A percentile compares a stretch with the other conserved stretches of the same genome.
These are phyloP conservation scores for Aspergillus ibericus DNA, from an alignment of 2,329 filamentous ascomycete species.

Conservation along the genomic window DNA sequence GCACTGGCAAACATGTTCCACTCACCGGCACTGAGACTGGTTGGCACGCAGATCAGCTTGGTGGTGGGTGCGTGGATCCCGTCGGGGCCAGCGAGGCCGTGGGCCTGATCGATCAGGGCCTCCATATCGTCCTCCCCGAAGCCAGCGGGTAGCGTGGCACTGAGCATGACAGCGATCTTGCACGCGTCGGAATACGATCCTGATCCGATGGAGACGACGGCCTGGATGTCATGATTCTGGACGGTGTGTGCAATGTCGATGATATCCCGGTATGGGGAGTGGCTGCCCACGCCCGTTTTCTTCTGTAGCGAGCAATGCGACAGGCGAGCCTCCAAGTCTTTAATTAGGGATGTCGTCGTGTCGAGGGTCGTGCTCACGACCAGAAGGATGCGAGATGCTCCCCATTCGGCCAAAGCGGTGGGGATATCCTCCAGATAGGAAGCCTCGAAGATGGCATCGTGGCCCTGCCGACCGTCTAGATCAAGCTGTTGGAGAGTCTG, in stretches of 20 bases:
- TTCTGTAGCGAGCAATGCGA: constrained; percentile 1
- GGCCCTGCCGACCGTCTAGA: not conserved
- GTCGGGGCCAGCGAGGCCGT: not conserved
- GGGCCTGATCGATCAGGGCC: constrained; percentile 1
- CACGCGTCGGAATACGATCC: constrained; percentile 1
- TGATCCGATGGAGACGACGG: not conserved
- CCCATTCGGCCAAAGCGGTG: not conserved
- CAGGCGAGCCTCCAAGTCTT: not conserved
- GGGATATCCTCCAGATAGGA: constrained; percentile 1
- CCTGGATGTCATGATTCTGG: not conserved
- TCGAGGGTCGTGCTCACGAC: constrained; percentile 5
- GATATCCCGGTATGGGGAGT: constrained; percentile 2
- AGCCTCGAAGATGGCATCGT: constrained; percentile 3
- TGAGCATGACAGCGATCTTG: constrained; percentile 6
- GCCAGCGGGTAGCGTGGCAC: not conserved
- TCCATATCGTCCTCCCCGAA: not conserved
- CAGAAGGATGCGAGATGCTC: not conserved
- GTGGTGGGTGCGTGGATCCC: not conserved
- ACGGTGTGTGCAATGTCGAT: constrained; percentile 1
- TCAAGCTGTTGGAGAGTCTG: constrained; percentile 1
- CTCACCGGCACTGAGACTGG: constrained; percentile 1
- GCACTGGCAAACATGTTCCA: constrained; percentile 1
- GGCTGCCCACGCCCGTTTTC: constrained; percentile 3
- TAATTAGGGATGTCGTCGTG: not conserved
- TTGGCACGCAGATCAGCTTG: constrained; percentile 4